A percentile compares a stretch with the other conserved stretches of the same genome.
These are phyloP conservation scores for Entomortierella lignicola DNA, from an alignment of 192 early-diverging fungal species.

Conservation along the genomic window DNA sequence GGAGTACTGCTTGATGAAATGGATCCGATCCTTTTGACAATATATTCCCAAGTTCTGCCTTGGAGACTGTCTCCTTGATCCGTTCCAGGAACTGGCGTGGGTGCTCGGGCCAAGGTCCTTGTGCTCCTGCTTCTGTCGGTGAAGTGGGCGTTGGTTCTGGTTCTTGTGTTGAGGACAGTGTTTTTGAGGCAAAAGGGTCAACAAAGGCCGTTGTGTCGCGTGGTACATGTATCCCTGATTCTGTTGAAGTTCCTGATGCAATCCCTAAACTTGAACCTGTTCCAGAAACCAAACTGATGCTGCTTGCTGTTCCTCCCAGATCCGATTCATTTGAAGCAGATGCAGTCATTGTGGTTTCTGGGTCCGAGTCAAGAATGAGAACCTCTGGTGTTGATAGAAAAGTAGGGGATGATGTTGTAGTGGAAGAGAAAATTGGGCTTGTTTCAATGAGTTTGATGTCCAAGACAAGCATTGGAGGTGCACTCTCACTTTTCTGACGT, in stretches of 20 bases:
- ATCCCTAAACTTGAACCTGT: constrained; percentile 1
- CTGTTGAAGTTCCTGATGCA: neutral
- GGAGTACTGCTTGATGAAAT: constrained; percentile 67
- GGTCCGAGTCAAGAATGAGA: neutral
- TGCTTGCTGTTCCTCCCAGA: neutral
- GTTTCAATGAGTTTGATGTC: neutral
- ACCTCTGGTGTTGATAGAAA: neutral
- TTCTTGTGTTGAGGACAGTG: neutral
- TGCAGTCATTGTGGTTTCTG: constrained; percentile 1
- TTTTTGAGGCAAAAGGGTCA: neutral
- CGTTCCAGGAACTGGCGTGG: constrained; percentile 57
- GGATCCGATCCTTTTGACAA: constrained; percentile 64
- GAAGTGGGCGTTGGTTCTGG: neutral
- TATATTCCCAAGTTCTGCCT: constrained; percentile 62
- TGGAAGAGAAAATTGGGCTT: neutral
- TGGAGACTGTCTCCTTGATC: constrained; percentile 59
- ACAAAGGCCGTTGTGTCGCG: neutral
- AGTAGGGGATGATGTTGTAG: neutral
- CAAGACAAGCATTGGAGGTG: neutral
- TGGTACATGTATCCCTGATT: neutral
- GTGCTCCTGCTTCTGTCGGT: neutral
- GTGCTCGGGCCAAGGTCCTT: constrained; percentile 37
- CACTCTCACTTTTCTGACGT: neutral
- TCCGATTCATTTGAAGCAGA: neutral
- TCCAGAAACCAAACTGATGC: neutral